Base-by-base conservation (phyloP, 78 protist species). In the Dictyostelium capitatum region DNA sequence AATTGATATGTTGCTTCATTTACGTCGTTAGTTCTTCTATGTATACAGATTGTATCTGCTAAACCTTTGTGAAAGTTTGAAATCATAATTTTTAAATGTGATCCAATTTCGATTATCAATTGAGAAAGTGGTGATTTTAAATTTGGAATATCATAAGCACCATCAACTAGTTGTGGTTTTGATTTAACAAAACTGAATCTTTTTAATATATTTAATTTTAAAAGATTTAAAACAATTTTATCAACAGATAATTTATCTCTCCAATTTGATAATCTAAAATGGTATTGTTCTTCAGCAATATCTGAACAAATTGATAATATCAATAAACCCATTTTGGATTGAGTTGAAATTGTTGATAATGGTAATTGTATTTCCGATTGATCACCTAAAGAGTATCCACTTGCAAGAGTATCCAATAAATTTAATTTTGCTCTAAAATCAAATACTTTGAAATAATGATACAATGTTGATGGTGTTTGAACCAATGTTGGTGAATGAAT, bases 231-330 rank as follows among this genome's bases (percentile, higher is more conserved):
- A n/a, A 74, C 37, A 32, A 90, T 90, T 59, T 81, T 80, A n/a
- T 80, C 84, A 14, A 73, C 46, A 23, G 80, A 54, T 10, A 90
- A 20, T 28, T 74, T 74, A 57, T 90, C 89, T 30, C 83, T 59
- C 95, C 95, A 90, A n/a, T 62, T 67, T 41, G 90, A 81, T 25
- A 30, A 69, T 54, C 95, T 53, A 57, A 79, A 90, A 41, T 72
- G 87, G 23, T 53, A 80, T 32, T 90, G 95, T 47, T 90, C 95
- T 15, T 90, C 95, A 2, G 80, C 54, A 20, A 90, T n/a, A 79
- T 90, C 95, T 62, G 95, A 90, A 6, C 75, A 25, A 72, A 90
- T 82, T 6, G 95, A 57, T 11, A 90, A 30, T 0, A 80, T 2
- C 47, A 80, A 70, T 14, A 83, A 48, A 69, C 54, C 91, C 17